These are phyloP conservation scores for Symbiodinium pilosum DNA, from an alignment of 73 alveolate genomes.

Conservation along the genomic window DNA sequence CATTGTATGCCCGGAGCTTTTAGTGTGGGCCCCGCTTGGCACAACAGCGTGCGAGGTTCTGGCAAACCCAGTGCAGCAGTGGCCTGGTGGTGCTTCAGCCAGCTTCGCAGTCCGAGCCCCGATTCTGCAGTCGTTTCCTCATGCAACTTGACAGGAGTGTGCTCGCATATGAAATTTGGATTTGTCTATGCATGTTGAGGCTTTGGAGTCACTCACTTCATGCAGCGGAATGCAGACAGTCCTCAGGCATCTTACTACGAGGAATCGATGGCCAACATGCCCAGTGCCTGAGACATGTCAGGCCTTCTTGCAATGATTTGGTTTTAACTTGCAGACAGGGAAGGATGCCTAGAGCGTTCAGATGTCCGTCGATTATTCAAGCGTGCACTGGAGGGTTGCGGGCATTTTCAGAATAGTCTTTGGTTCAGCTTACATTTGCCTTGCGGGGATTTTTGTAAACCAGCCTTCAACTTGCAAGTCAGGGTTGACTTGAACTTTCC, in stretches of 20 bases:
- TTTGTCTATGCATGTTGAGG: neutral
- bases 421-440: too few relatives aligned
- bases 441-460: too few relatives aligned
- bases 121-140: neutral
- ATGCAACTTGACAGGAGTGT: neutral
- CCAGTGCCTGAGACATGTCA: neutral
- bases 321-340: too few relatives aligned
- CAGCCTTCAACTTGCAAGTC: too few relatives aligned
- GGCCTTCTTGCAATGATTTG: too few relatives aligned
- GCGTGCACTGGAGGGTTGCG: too few relatives aligned
- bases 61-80: neutral
- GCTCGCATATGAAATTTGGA: neutral
- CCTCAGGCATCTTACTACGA: constrained; percentile 13
- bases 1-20: too few relatives aligned
- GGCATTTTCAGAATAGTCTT: too few relatives aligned
- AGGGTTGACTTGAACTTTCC: too few relatives aligned
- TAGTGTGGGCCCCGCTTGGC: too few relatives aligned
- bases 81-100: neutral
- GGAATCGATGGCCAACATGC: neutral
- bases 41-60: neutral
- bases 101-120: neutral
- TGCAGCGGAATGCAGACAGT: neutral
- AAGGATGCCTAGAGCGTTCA: too few relatives aligned
- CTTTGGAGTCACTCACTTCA: neutral
- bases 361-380: too few relatives aligned